A percentile compares a stretch with the other conserved stretches of the same genome.
These are phyloP conservation scores for carrot (Daucus carota) DNA, from an alignment of 129 eudicot genomes.

Conservation along the genomic window DH1_v3.0 NC_030386.2:14530001-14530500, in stretches of 20 bases:
- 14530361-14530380: conserved; percentile 47
- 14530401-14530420: conserved; percentile 49
- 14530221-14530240: conserved; percentile 45
- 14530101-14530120: conserved; percentile 44
- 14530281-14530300: conserved; percentile 55
- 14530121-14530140: conserved; percentile 35
- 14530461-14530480: conserved; percentile 34
- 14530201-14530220: conserved; percentile 41
- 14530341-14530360: conserved; percentile 38
- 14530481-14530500: conserved; percentile 37
- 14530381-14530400: conserved; percentile 51
- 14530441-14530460: conserved; percentile 30
- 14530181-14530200: conserved; percentile 30
- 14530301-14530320: conserved; percentile 29
- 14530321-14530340: conserved; percentile 41
- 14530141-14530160: conserved; percentile 61
- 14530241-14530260: conserved; percentile 13
- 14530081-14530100: conserved; percentile 37
- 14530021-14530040: conserved; percentile 56
- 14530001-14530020: conserved; percentile 37
- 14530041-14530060: conserved; percentile 58
- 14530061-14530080: conserved; percentile 38
- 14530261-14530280: conserved; percentile 53
- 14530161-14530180: conserved; percentile 47
- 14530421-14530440: conserved; percentile 34